These are phyloP conservation scores for Rhinocladiella mackenziei DNA, from an alignment of 2,329 filamentous ascomycete species.

Conservation along the genomic window DNA sequence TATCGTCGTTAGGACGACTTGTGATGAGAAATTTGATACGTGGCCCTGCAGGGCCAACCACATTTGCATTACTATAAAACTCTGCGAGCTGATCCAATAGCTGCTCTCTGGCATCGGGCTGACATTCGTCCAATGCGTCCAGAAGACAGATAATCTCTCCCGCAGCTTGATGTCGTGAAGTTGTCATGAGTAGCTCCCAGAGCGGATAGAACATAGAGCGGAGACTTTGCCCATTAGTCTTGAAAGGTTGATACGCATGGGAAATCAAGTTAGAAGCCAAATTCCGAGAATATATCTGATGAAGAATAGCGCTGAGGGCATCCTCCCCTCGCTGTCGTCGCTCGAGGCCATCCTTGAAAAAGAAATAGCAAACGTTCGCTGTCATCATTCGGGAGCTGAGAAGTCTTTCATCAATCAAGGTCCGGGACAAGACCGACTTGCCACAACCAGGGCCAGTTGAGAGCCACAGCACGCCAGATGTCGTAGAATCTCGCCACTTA, in stretches of 20 bases:
- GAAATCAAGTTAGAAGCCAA: conserved; percentile 33
- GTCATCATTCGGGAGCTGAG: conserved; percentile 26
- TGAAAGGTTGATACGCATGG: conserved; percentile 10
- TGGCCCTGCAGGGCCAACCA: background rate
- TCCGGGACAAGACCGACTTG: conserved; percentile 34
- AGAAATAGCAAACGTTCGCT: conserved; percentile 34
- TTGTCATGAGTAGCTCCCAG: conserved; percentile 13
- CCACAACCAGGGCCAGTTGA: conserved; percentile 36
- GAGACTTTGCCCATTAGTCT: conserved; percentile 11
- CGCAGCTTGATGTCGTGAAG: background rate
- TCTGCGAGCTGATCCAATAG: conserved; percentile 9
- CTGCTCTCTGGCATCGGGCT: background rate
- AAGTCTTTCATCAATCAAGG: conserved; percentile 32
- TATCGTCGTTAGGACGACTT: conserved; percentile 33
- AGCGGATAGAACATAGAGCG: background rate
- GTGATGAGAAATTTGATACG: conserved; percentile 30
- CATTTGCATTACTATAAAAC: conserved; percentile 6
- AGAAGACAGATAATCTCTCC: conserved; percentile 15
- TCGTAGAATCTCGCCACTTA: conserved; percentile 29
- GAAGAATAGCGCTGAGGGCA: conserved; percentile 37
- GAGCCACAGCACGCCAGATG: conserved; percentile 34
- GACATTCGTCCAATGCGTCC: conserved; percentile 27
- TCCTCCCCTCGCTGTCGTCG: conserved; percentile 32
- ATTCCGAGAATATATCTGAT: conserved; percentile 36
- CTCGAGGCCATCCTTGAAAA: conserved; percentile 40